Evolutionary conservation across 2,329 filamentous ascomycete species (phyloP), one percentile per base, ranked within the genome.

Genomic region (Penicillium sp.): DNA sequence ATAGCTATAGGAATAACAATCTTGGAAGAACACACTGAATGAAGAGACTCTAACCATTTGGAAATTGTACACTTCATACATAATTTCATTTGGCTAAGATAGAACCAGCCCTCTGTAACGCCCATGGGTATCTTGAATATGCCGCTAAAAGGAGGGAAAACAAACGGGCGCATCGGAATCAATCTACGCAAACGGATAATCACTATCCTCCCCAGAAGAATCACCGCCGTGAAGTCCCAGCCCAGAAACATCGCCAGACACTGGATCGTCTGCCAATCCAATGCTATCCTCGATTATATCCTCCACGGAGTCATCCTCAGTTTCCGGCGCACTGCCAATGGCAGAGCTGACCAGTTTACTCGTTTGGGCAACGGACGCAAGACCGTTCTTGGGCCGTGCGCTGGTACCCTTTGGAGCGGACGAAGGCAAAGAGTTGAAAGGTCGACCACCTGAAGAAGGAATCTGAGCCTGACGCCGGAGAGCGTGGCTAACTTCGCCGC

Each of bases 261-360:
- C 48, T 29, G 22, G 35, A 11, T 52, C 40, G 29, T 49, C 52
- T 13, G 22, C 35, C 43, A 40, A 18, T 16, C n/a, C 51, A 34
- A 4, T 22, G 10, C 5, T 10, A 50, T 50, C 34, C 22, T 55
- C 53, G 20, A 34, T 13, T 3, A 2, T 4, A 24, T 37, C 26
- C 29, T 51, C 47, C 29, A 35, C 18, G 22, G 37, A 40, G 9
- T 44, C 35, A n/a, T 52, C 40, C 9, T 52, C 53, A 16, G 29
- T 37, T 9, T 34, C 40, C n/a, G 34, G 26, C 2, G n/a, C 34
- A 22, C 40, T 39, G 20, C 48, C 48, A n/a, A 56, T 46, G 42
- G 42, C 53, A 40, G 48, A 52, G 34, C 70, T 74, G 29, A 77
- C 74, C 32, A 77, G 59, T n/a, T 68, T 72, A 37, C 75, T 76